Conservation (phyloP, 2,329 filamentous ascomycete species). For the Dothistroma pini region DNA sequence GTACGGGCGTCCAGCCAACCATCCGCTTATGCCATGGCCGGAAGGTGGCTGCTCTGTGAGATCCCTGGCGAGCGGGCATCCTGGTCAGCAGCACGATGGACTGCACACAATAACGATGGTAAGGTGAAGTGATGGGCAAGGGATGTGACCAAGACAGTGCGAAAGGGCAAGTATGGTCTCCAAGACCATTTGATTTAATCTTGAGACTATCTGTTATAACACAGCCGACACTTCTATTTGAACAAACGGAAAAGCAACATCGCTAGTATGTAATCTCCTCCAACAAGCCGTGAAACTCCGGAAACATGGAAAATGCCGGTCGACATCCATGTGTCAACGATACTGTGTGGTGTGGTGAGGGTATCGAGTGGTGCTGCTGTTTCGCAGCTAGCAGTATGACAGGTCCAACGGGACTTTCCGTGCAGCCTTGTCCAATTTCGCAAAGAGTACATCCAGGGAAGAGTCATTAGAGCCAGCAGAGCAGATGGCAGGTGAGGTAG, state of each 20-base stretch:
- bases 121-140: too few species aligned
- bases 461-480: slow-evolving; percentile 12
- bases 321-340: not conserved
- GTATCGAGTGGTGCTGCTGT: slow-evolving; percentile 7
- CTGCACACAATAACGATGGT: too few species aligned
- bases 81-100: not conserved
- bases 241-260: slow-evolving; percentile 1
- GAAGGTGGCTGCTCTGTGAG: not conserved
- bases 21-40: not conserved
- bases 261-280: not conserved
- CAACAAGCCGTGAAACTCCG: not conserved
- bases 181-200: not conserved
- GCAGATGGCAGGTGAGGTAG: slow-evolving; percentile 7
- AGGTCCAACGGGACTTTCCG: slow-evolving; percentile 4
- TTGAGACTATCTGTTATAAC: not conserved
- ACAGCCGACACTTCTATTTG: slow-evolving; percentile 1
- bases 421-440: slow-evolving; percentile 32
- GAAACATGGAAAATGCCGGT: slow-evolving; percentile 2
- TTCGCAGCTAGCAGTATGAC: not conserved
- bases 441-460: slow-evolving; percentile 27
- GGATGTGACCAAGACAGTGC: too few species aligned
- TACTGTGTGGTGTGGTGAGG: not conserved
- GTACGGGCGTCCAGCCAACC: not conserved
- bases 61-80: not conserved
- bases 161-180: not conserved